Conservation (phyloP, 768 basidiomycete genomes). For the Ramaria rubella region DNA sequence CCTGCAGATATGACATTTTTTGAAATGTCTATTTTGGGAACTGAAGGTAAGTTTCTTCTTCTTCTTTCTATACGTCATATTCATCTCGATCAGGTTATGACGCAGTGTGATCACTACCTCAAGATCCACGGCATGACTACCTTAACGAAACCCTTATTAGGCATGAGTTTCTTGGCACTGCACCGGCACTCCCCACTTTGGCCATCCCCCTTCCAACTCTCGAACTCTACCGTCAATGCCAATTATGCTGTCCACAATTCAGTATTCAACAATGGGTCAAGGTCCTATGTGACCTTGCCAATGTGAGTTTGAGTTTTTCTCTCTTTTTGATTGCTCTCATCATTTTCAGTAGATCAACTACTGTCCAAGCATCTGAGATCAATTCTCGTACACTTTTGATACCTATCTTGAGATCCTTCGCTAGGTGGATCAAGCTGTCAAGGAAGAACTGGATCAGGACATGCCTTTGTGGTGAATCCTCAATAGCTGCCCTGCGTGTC, state of each 20-base stretch:
- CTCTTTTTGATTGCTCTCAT: constrained; percentile 3
- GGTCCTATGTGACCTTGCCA: constrained; percentile 23
- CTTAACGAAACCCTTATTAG: neutral
- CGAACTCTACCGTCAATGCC: neutral
- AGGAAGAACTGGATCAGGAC: constrained; percentile 14
- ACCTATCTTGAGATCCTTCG: constrained; percentile 21
- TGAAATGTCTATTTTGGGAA: neutral
- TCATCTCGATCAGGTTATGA: neutral
- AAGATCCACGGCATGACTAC: neutral
- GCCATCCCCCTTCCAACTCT: neutral
- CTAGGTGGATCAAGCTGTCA: constrained; percentile 13
- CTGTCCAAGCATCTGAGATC: constrained; percentile 16
- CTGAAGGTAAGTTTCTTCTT: neutral
- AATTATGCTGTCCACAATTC: constrained; percentile 6
- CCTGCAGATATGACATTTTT: neutral
- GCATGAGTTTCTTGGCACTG: constrained; percentile 1
- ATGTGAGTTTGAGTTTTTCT: constrained; percentile 11
- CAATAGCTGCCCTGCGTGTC: constrained; percentile 23
- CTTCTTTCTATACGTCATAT: neutral
- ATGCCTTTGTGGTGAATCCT: constrained; percentile 19
- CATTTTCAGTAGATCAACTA: constrained; percentile 22
- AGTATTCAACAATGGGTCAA: constrained; percentile 25
- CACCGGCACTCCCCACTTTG: neutral
- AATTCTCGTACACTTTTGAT: constrained; percentile 24
- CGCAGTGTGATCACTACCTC: neutral